Percentiles rank a stretch among this genome's conserved stretches.
Evolutionary conservation across 164 flowering plant genomes (phyloP).

Genomic region (Umbellularia californica): DNA sequence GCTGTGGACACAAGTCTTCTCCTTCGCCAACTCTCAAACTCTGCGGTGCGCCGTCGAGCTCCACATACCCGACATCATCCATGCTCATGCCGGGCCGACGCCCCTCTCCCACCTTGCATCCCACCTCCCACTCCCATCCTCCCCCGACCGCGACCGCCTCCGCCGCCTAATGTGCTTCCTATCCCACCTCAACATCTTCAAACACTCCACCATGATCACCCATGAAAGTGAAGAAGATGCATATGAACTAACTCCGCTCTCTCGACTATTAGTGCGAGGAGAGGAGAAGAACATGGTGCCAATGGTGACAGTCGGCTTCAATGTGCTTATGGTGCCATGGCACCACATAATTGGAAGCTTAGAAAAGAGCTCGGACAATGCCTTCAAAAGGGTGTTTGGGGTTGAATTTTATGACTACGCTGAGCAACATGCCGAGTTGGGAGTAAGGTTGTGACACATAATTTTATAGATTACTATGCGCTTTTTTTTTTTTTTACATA

Average conservation of each 20-base stretch:
- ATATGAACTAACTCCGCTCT: background rate
- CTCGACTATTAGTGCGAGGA: background rate
- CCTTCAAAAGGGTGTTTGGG: background rate
- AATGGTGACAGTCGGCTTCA: background rate
- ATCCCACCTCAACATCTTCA: background rate
- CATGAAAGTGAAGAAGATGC: background rate
- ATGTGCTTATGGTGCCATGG: background rate
- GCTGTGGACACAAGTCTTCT: slow-evolving; percentile 1
- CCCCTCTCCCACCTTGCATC: background rate
- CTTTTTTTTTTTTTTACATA: no score
- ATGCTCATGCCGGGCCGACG: slow-evolving; percentile 1
- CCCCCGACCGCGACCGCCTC: background rate
- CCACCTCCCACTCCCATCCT: background rate
- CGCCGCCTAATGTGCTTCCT: background rate
- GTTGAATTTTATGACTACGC: background rate
- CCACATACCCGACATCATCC: background rate
- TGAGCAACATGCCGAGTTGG: background rate
- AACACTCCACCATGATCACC: no score
- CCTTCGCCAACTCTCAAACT: background rate
- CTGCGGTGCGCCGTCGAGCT: slow-evolving; percentile 1
- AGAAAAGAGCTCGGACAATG: background rate
- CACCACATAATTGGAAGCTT: background rate
- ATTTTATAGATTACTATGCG: no score
- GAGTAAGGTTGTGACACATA: background rate
- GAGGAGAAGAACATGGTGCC: background rate